Conservation (phyloP, 2,329 filamentous ascomycete genomes). For the Didymella pomorum region DNA sequence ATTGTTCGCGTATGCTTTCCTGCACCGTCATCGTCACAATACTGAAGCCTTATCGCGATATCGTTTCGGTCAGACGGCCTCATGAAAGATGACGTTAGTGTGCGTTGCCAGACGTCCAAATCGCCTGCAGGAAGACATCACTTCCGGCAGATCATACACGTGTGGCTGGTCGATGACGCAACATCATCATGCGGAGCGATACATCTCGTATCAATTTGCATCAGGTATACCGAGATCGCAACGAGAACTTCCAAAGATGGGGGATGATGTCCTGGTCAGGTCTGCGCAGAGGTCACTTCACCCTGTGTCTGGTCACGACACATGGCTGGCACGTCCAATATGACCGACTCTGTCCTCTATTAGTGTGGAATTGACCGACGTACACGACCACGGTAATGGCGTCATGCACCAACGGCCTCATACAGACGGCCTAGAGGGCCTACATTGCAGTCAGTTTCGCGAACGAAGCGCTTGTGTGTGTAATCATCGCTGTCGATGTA, state of each 20-base stretch:
- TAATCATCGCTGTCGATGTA: neutral
- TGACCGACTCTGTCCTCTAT: neutral
- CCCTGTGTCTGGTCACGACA: neutral
- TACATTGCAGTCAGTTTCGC: neutral
- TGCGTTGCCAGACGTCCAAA: neutral
- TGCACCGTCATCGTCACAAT: neutral
- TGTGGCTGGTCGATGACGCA: constrained; percentile 13
- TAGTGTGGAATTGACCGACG: neutral
- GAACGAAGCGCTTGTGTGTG: neutral
- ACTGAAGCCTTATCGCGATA: constrained; percentile 1
- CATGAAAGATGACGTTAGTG: constrained; percentile 2
- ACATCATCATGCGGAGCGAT: neutral
- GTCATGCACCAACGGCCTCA: neutral
- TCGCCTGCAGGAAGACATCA: neutral
- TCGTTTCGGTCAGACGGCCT: neutral
- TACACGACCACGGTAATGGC: neutral
- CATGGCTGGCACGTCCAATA: neutral
- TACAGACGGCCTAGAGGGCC: neutral
- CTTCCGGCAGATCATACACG: neutral
- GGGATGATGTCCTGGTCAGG: too few species aligned
- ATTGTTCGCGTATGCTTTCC: neutral
- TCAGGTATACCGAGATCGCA: neutral
- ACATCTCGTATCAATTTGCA: neutral
- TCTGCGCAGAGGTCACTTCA: neutral
- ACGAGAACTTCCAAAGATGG: too few species aligned